A percentile compares a stretch with the other conserved stretches of the same genome.
Evolutionary conservation across 306 rosid genomes (phyloP).

Genomic region (Dryas octopetala): DNA sequence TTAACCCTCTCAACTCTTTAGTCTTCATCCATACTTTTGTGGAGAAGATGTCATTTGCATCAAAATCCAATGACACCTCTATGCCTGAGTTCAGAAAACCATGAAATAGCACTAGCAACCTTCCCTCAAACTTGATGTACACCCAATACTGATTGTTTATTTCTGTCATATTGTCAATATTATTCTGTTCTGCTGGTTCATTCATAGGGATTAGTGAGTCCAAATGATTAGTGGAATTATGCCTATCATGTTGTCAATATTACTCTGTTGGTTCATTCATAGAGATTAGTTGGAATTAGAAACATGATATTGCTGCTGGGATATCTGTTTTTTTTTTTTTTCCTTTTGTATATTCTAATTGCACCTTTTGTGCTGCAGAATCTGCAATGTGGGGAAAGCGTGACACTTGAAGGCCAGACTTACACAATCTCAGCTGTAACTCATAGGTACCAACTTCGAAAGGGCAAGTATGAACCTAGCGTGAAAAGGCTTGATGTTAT

Average conservation of each 20-base stretch:
- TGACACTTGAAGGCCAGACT: constrained; percentile 75
- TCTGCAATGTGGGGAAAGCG: constrained; percentile 67
- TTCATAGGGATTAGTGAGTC: constrained; percentile 30
- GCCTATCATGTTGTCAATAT: constrained; percentile 40
- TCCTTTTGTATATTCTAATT: constrained; percentile 2
- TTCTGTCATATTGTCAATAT: constrained; percentile 37
- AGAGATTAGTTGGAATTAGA: constrained; percentile 27
- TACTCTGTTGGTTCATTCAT: constrained; percentile 30
- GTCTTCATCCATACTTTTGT: background rate
- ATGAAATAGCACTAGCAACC: constrained; percentile 24
- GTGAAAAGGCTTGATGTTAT: constrained; percentile 87
- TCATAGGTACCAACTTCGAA: constrained; percentile 86
- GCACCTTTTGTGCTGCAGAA: constrained; percentile 39
- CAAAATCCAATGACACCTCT: background rate
- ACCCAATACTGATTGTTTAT: constrained; percentile 29
- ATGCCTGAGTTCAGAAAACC: constrained; percentile 19
- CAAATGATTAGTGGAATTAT: constrained; percentile 17
- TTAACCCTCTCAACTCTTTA: background rate
- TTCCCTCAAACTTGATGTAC: constrained; percentile 24
- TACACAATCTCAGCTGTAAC: constrained; percentile 87
- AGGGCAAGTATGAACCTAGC: constrained; percentile 89
- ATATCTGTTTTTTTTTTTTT: constrained; percentile 13
- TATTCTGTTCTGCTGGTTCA: constrained; percentile 24
- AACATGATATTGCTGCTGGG: constrained; percentile 32
- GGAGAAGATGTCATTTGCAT: background rate